Conservation (phyloP, 179 eudicot species). For the Dionaea muscipula region DNA sequence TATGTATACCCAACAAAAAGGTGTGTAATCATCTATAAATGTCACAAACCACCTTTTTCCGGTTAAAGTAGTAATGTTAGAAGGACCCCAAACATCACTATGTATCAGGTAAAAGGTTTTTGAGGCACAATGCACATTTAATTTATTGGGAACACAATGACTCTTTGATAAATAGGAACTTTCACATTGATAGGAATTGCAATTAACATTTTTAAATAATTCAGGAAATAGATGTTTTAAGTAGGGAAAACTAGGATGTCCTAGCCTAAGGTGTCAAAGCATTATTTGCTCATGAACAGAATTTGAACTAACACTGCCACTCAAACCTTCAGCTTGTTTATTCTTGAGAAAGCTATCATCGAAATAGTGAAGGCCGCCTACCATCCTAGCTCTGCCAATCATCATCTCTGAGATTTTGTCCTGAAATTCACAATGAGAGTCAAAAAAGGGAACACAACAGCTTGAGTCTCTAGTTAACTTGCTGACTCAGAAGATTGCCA, state of each 20-base stretch:
- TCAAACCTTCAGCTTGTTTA: neutral
- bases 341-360: too few species aligned
- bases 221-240: neutral
- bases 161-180: neutral
- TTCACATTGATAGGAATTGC: too few species aligned
- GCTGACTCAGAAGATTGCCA: too few species aligned
- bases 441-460: too few species aligned
- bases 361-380: too few species aligned
- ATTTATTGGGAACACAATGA: too few species aligned
- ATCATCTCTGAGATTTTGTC: neutral
- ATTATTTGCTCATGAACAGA: neutral
- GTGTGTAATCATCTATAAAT: neutral
- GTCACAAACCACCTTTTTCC: neutral
- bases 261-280: too few species aligned
- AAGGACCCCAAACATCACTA: constrained; percentile 3
- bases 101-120: neutral
- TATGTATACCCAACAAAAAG: too few species aligned
- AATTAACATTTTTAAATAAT: neutral
- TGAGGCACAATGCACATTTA: too few species aligned
- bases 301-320: neutral
- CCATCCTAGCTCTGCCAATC: too few species aligned
- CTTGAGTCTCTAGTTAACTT: too few species aligned
- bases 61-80: neutral
- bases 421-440: neutral
- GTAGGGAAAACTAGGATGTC: neutral